Conservation (phyloP, 2,329 filamentous ascomycete genomes). For the Venturia carpophila region DNA sequence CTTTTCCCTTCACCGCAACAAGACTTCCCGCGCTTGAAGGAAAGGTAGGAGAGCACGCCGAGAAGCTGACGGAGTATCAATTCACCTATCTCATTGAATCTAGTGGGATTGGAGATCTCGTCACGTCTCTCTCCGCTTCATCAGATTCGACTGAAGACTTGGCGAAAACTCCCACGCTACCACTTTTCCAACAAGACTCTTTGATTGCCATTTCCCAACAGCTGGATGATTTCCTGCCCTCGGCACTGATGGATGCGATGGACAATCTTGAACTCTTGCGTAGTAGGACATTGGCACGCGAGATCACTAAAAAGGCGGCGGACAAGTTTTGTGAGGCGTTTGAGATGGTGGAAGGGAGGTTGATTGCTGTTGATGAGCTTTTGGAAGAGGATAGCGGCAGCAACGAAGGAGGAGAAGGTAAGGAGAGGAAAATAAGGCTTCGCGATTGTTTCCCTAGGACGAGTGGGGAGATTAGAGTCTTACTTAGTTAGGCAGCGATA, state of each 20-base stretch:
- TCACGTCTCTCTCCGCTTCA: conserved; percentile 45
- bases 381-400: conserved; percentile 28
- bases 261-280: conserved; percentile 70
- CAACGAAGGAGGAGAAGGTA: conserved; percentile 32
- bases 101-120: conserved; percentile 64
- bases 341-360: conserved; percentile 56
- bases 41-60: conserved; percentile 47
- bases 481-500: conserved; percentile 43
- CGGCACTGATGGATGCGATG: conserved; percentile 84
- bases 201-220: conserved; percentile 64
- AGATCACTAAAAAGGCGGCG: conserved; percentile 75
- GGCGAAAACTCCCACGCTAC: conserved; percentile 46
- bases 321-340: conserved; percentile 81
- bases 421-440: conserved; percentile 34
- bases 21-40: conserved; percentile 53
- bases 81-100: conserved; percentile 62
- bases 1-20: conserved; percentile 55
- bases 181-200: conserved; percentile 50
- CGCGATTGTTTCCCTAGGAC: conserved; percentile 56
- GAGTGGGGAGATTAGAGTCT: conserved; percentile 54
- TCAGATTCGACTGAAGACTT: conserved; percentile 35
- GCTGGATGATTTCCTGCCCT: conserved; percentile 85
- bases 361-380: conserved; percentile 52
- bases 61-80: conserved; percentile 58
- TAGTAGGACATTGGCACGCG: conserved; percentile 61